Conservation (phyloP, 129 eudicot genomes). For the Glebionis coronaria region DNA sequence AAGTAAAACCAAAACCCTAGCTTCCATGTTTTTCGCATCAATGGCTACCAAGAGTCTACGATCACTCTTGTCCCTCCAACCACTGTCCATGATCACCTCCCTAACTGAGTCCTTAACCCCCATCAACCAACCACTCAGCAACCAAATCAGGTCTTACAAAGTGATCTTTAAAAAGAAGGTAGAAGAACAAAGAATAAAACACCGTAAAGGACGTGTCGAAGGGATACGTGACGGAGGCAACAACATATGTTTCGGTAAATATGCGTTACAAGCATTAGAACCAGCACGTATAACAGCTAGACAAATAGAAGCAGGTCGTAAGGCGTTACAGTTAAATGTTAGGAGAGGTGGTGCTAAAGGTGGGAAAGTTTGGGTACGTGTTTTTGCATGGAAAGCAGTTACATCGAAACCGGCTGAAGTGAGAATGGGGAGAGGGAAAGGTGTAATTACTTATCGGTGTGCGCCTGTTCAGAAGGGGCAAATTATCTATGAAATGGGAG, state of each 20-base stretch:
- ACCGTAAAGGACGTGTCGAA: conserved; percentile 32
- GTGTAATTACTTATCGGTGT: conserved; percentile 30
- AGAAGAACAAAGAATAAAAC: conserved; percentile 18
- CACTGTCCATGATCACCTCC: not conserved
- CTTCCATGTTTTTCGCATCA: not conserved
- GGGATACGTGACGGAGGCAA: conserved; percentile 31
- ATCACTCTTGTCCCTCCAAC: not conserved
- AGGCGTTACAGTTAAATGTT: conserved; percentile 32
- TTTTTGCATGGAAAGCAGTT: conserved; percentile 37
- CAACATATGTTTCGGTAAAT: conserved; percentile 32
- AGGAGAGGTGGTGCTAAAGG: conserved; percentile 37
- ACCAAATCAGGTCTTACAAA: too few relatives aligned
- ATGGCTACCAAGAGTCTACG: not conserved
- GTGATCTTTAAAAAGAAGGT: too few relatives aligned
- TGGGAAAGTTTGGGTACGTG: conserved; percentile 41
- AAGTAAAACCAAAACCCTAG: too few relatives aligned
- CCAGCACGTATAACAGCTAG: conserved; percentile 28
- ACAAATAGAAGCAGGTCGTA: conserved; percentile 38
- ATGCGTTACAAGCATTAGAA: conserved; percentile 34
- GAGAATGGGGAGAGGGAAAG: conserved; percentile 47
- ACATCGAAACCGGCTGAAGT: conserved; percentile 36
- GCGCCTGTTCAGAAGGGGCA: conserved; percentile 38
- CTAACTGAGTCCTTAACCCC: too few relatives aligned
- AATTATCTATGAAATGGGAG: conserved; percentile 37
- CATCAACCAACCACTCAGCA: too few relatives aligned